Conservation (phyloP, 352 stramenopile genomes). For the Globisporangium abappressorium region DNA sequence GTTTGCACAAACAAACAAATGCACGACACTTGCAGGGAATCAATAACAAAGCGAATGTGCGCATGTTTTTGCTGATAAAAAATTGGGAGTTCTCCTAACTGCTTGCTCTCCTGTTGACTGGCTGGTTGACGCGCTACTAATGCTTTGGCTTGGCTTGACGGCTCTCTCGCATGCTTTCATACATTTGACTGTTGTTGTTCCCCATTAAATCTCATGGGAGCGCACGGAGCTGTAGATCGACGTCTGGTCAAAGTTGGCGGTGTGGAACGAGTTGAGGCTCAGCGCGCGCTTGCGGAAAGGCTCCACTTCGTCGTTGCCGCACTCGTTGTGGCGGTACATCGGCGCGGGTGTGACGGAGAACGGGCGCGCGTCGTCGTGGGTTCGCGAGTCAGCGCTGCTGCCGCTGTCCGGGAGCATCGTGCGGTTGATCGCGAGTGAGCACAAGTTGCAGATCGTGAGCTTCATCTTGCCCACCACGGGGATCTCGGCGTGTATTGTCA, state of each 20-base stretch:
- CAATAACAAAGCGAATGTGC: background rate
- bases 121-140: background rate
- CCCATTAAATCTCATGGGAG: constrained; percentile 28
- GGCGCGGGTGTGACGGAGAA: constrained; percentile 40
- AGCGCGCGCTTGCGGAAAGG: constrained; percentile 41
- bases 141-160: background rate
- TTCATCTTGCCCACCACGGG: constrained; percentile 84
- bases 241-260: constrained; percentile 78
- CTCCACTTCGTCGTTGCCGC: constrained; percentile 15
- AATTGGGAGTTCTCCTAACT: background rate
- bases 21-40: background rate
- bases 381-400: constrained; percentile 28
- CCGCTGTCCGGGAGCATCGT: constrained; percentile 50
- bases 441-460: constrained; percentile 81
- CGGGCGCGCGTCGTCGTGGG: constrained; percentile 32
- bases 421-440: constrained; percentile 73
- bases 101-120: background rate
- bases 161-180: background rate
- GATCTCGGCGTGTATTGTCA: constrained; percentile 77
- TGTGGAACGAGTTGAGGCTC: constrained; percentile 80
- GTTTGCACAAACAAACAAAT: background rate
- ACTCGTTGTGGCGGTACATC: constrained; percentile 28
- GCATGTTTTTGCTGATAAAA: background rate
- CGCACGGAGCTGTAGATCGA: constrained; percentile 41
- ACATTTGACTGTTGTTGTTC: background rate